Evolutionary conservation across 192 early-diverging fungal genomes (phyloP).

Genomic region (Irineochytrium annulatum): DNA sequence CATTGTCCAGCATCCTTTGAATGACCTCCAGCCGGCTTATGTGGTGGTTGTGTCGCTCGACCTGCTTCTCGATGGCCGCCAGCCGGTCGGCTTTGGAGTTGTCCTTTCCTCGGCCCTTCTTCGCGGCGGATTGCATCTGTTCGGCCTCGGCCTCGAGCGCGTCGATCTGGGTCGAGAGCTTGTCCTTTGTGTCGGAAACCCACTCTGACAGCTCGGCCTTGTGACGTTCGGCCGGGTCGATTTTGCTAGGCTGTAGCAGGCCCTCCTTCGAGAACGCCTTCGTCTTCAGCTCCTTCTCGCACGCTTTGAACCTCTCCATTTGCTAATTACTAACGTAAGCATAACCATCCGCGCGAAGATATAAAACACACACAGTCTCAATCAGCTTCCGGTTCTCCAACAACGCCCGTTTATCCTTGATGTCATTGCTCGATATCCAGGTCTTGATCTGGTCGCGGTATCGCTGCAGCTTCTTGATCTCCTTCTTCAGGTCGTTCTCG

Average conservation of each 20-base stretch:
- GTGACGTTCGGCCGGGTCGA: conserved; percentile 93
- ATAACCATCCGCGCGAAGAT: conserved; percentile 1
- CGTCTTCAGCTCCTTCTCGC: conserved; percentile 98
- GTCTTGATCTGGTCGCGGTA: conserved; percentile 96
- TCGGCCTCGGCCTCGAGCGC: conserved; percentile 89
- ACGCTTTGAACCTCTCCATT: conserved; percentile 99
- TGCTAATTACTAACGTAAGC: conserved; percentile 49
- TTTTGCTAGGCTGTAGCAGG: conserved; percentile 65
- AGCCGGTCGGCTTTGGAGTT: conserved; percentile 69
- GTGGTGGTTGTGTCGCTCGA: conserved; percentile 91
- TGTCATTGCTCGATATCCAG: conserved; percentile 90
- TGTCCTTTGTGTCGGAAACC: conserved; percentile 79
- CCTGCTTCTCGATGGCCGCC: conserved; percentile 61
- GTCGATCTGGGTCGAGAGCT: conserved; percentile 85
- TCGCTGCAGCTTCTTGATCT: conserved; percentile 98
- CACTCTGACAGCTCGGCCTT: conserved; percentile 82
- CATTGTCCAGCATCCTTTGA: conserved; percentile 89
- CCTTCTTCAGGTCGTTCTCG: conserved; percentile 94
- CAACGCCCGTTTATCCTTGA: conserved; percentile 93
- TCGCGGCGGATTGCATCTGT: conserved; percentile 51
- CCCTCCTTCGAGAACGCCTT: conserved; percentile 98
- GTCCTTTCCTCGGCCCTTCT: conserved; percentile 81
- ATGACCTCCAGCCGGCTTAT: conserved; percentile 87
- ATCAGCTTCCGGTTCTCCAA: conserved; percentile 90
- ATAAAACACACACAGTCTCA: conserved; percentile 57